Evolutionary conservation across 1,139 yeast species (phyloP).

Genomic region (Candida neerlandica): DNA sequence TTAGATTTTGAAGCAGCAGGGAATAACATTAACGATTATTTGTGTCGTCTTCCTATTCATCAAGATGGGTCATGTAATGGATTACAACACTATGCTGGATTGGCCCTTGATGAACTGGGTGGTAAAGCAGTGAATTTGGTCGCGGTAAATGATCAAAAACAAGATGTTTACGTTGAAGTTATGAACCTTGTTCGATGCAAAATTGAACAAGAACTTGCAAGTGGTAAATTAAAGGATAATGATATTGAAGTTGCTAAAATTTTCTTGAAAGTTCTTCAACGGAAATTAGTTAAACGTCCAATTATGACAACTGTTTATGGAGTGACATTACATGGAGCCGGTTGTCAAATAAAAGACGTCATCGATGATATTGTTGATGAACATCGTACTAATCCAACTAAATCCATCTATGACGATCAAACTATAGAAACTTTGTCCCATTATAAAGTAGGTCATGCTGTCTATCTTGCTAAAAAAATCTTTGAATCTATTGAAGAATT

Average conservation of each 20-base stretch:
- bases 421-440: slow-evolving; percentile 7
- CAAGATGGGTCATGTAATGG: slow-evolving; percentile 55
- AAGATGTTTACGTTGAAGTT: slow-evolving; percentile 42
- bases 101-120: slow-evolving; percentile 40
- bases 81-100: slow-evolving; percentile 50
- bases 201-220: slow-evolving; percentile 17
- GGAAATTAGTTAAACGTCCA: slow-evolving; percentile 46
- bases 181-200: slow-evolving; percentile 27
- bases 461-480: slow-evolving; percentile 31
- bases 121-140: slow-evolving; percentile 43
- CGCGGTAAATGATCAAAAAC: slow-evolving; percentile 22
- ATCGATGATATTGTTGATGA: slow-evolving; percentile 26
- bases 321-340: slow-evolving; percentile 43
- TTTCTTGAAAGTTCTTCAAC: slow-evolving; percentile 24
- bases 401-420: slow-evolving; percentile 3
- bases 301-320: slow-evolving; percentile 55
- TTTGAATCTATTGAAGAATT: slow-evolving; percentile 36
- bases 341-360: slow-evolving; percentile 31
- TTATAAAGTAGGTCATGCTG: slow-evolving; percentile 15
- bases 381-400: slow-evolving; percentile 15
- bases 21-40: slow-evolving; percentile 24
- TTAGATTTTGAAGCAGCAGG: slow-evolving; percentile 20
- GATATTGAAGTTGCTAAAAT: slow-evolving; percentile 16
- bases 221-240: not conserved
- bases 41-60: slow-evolving; percentile 42